These are phyloP conservation scores for Phyllosticta citrichinensis DNA, from an alignment of 2,329 filamentous ascomycete genomes.

Conservation along the genomic window DNA sequence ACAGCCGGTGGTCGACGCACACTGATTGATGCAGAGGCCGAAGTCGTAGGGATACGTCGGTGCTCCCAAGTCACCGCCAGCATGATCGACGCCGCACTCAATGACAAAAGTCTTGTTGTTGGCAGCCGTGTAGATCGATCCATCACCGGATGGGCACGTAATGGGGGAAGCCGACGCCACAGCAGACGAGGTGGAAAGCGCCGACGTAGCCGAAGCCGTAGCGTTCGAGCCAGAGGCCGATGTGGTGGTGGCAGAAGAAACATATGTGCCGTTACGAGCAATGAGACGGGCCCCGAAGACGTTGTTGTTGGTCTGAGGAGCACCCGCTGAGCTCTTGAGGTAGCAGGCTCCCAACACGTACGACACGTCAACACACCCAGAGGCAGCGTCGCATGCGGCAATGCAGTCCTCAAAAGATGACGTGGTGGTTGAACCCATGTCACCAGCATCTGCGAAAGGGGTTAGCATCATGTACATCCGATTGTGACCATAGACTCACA, in stretches of 20 bases:
- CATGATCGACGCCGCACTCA: constrained; percentile 7
- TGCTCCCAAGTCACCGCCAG: constrained; percentile 2
- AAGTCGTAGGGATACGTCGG: constrained; percentile 3
- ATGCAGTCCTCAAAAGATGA: constrained; percentile 11
- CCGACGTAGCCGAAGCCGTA: not conserved
- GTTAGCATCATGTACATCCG: constrained; percentile 3
- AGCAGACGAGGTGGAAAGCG: not conserved
- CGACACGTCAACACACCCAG: constrained; percentile 13
- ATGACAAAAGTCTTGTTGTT: constrained; percentile 13
- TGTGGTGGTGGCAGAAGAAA: not conserved
- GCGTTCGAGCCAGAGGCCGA: not conserved
- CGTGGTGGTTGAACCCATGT: constrained; percentile 7
- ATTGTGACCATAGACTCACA: not conserved
- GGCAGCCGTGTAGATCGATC: constrained; percentile 9
- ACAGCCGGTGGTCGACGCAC: constrained; percentile 7
- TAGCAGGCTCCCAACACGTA: constrained; percentile 15
- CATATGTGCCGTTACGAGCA: not conserved
- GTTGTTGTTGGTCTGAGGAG: not conserved
- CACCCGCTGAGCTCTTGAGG: constrained; percentile 12
- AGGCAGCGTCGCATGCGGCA: constrained; percentile 11
- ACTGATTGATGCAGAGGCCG: not conserved
- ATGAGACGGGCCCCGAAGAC: not conserved
- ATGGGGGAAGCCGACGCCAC: not conserved
- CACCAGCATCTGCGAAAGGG: constrained; percentile 11
- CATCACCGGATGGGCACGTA: constrained; percentile 11